Base-by-base conservation (phyloP, 768 basidiomycete genomes). In the Kwoniella sp. region DNA sequence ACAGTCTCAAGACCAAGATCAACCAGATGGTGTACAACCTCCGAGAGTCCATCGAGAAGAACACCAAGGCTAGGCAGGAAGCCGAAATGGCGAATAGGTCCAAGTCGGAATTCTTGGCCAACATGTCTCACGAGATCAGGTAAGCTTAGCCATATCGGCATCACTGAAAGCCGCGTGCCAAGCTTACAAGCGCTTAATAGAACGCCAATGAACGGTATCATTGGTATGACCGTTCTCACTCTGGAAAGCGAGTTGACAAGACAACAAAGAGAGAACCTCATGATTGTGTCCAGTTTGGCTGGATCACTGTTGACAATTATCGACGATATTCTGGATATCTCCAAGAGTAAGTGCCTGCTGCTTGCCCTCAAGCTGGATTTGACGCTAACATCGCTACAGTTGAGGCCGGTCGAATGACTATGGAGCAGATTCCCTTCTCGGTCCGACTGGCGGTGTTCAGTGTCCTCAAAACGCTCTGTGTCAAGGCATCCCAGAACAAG, bases 161-260 rank as follows among this genome's bases (percentile, higher is more conserved):
- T 54, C 15, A 41, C 61, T 50, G 53, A 62, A n/a, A 12, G 28
- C 11, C 28, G 20, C 17, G 17, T 11, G 41, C n/a, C n/a, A 45
- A 45, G 41, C 41, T 45, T 7, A 45, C 41, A 45, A 45, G 8
- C 4, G 8, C 9, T 45, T 17, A 8, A 3, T 61, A 93, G 95
- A 79, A 98, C 96, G 25, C 96, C 96, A 0, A 99, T 98, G 95
- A 99, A 98, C 78, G 95, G 96, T 76, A 99, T 99, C 81, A 98
- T 99, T 71, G 95, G 95, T n/a, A 93, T 99, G 93, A 99, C 95
- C 26, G 93, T 95, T 81, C 83, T 99, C 63, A 97, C 96, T 11
- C 87, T 99, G 23, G 96, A 99, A 76, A 93, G 90, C 50, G 96
- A 99, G 79, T 82, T 99, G 71, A 96, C 93, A 66, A 83, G 95